Evolutionary conservation across 768 basidiomycete genomes (phyloP).

Genomic region (Termitomyces sp.): DNA sequence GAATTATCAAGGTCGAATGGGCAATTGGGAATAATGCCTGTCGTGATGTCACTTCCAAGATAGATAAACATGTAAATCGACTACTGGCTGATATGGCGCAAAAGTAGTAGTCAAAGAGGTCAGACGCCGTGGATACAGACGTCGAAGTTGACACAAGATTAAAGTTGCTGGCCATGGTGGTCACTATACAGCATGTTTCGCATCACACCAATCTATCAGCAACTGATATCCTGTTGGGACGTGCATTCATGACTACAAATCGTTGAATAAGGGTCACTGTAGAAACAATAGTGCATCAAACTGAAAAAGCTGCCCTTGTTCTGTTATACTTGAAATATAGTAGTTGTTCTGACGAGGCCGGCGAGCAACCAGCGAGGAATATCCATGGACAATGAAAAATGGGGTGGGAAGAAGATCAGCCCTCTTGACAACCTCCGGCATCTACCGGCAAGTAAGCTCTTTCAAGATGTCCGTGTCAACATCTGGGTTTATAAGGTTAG

Average conservation of each 20-base stretch:
- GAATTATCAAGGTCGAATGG: no score
- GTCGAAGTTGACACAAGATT: background rate
- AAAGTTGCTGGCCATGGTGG: background rate
- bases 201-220: background rate
- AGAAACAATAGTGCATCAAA: background rate
- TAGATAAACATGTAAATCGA: no score
- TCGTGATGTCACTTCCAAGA: no score
- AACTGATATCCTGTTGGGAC: background rate
- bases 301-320: background rate
- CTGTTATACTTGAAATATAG: background rate
- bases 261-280: background rate
- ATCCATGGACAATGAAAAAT: no score
- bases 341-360: background rate
- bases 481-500: conserved; percentile 5
- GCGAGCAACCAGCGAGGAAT: no score
- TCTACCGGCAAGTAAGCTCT: background rate
- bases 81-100: no score
- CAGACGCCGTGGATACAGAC: background rate
- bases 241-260: no score
- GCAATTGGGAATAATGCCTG: no score
- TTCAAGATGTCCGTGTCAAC: background rate
- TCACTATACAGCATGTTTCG: background rate
- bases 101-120: no score
- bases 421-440: background rate
- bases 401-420: no score